Evolutionary conservation across 345 rosid species (phyloP).

Genomic region (Citrus australasica): DNA sequence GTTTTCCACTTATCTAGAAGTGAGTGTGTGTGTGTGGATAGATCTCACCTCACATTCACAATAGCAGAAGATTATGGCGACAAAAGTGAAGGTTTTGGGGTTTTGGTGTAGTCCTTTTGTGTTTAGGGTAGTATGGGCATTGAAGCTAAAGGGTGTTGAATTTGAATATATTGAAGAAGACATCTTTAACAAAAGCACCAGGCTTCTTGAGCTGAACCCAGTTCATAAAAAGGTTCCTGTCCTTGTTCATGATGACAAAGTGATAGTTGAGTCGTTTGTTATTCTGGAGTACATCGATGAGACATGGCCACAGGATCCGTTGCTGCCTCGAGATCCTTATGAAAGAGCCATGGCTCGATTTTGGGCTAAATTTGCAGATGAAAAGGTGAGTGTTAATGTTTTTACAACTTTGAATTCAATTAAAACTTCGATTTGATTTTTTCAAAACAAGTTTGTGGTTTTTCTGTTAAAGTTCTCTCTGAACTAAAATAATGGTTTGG

Average conservation of each 20-base stretch:
- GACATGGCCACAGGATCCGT: slow-evolving; percentile 29
- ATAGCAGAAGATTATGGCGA: not conserved
- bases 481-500: too few species aligned
- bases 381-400: slow-evolving; percentile 10
- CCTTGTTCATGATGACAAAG: slow-evolving; percentile 16
- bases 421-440: too few species aligned
- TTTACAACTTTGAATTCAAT: too few species aligned
- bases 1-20: too few species aligned
- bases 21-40: too few species aligned
- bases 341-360: slow-evolving; percentile 34
- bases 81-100: slow-evolving; percentile 21
- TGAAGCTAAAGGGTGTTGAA: slow-evolving; percentile 18
- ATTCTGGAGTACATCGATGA: slow-evolving; percentile 31
- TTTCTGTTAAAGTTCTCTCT: too few species aligned
- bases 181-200: slow-evolving; percentile 11
- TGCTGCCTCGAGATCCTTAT: slow-evolving; percentile 35
- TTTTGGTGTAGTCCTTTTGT: slow-evolving; percentile 18
- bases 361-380: slow-evolving; percentile 32
- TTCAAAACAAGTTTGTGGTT: too few species aligned
- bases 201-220: slow-evolving; percentile 16
- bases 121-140: slow-evolving; percentile 14
- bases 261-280: slow-evolving; percentile 9
- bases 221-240: slow-evolving; percentile 14
- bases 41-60: too few species aligned
- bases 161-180: slow-evolving; percentile 23